phyloP scores from a whole-genome alignment of 495 filamentous ascomycete species.

The Daldinia decipiens region DNA sequence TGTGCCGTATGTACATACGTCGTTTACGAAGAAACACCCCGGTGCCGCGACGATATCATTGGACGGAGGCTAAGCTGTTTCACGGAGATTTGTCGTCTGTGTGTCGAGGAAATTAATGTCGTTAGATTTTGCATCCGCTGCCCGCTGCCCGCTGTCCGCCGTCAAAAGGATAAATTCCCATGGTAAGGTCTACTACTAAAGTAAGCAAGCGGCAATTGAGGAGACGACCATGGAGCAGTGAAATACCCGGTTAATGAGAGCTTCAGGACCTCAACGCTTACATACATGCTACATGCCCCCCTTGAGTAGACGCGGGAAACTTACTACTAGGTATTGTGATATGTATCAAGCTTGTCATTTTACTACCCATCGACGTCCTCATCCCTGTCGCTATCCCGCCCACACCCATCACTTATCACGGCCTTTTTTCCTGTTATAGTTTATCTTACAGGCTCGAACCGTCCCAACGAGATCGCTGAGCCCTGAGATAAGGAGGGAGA shows the following conservation, averaged over 20 bases:
- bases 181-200: background rate
- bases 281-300: background rate
- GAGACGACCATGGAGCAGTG: constrained; percentile 5
- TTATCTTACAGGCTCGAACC: constrained; percentile 17
- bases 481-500: background rate
- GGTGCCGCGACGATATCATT: background rate
- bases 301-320: background rate
- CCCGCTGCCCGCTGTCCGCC: constrained; percentile 5
- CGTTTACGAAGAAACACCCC: constrained; percentile 17
- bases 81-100: constrained; percentile 38
- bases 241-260: constrained; percentile 33
- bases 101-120: constrained; percentile 14
- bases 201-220: constrained; percentile 14
- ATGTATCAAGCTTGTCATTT: constrained; percentile 20
- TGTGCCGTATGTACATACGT: constrained; percentile 1
- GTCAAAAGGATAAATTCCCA: constrained; percentile 20
- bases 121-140: constrained; percentile 17
- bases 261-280: constrained; percentile 12
- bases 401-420: constrained; percentile 27
- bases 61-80: constrained; percentile 13
- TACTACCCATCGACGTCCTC: constrained; percentile 3
- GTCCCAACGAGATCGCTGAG: background rate
- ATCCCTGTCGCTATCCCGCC: constrained; percentile 21
- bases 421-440: constrained; percentile 36
- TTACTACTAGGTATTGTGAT: constrained; percentile 9